phyloP scores from a whole-genome alignment of 345 rosid species.

The Salix purpurea region DNA sequence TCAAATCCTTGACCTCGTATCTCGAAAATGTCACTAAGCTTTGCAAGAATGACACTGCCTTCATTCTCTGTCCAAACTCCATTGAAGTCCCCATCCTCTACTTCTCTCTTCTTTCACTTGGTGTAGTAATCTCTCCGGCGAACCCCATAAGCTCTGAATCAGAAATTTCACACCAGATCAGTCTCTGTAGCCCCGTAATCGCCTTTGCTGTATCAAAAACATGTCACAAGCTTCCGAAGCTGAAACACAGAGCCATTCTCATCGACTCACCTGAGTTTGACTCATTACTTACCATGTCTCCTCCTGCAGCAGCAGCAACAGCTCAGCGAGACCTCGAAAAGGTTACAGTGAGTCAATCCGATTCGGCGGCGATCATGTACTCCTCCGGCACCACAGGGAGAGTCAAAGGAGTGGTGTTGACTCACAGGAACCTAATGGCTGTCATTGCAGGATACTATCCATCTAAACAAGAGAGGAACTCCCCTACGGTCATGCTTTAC shows the following conservation, averaged over 20 bases:
- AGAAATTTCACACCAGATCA: constrained; percentile 3
- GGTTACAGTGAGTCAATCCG: constrained; percentile 24
- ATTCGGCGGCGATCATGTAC: constrained; percentile 32
- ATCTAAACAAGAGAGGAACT: background rate
- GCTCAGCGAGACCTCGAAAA: background rate
- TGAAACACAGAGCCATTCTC: background rate
- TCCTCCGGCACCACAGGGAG: constrained; percentile 41
- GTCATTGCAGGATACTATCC: background rate
- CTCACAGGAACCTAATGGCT: constrained; percentile 29
- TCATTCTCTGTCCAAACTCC: constrained; percentile 8
- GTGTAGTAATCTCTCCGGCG: background rate
- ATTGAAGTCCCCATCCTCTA: constrained; percentile 8
- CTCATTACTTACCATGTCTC: background rate
- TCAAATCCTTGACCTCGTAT: background rate
- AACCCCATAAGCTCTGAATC: constrained; percentile 10
- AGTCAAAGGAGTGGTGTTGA: constrained; percentile 37
- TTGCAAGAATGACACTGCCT: constrained; percentile 1
- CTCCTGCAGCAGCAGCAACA: background rate
- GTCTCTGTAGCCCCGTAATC: constrained; percentile 1
- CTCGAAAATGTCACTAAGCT: background rate
- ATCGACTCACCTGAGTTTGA: constrained; percentile 10
- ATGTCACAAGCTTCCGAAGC: constrained; percentile 1
- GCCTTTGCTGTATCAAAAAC: constrained; percentile 6
- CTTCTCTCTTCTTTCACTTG: constrained; percentile 9
- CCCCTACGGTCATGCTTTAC: constrained; percentile 11